Conservation (phyloP, 169 alveolate genomes). For the Eimeria praecox region DNA sequence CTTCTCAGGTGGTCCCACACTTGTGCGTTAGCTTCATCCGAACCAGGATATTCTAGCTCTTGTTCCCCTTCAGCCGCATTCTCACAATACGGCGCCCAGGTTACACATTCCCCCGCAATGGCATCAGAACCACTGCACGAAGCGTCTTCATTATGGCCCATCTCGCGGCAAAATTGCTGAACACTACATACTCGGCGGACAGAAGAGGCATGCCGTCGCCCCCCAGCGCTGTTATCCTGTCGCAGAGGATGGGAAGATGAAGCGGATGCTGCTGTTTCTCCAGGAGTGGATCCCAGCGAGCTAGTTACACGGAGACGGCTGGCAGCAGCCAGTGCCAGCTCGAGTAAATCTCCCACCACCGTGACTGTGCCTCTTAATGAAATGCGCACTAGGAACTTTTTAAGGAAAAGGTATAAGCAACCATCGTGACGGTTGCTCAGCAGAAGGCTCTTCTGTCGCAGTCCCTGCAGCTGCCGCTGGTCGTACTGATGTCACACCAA, state of each 20-base stretch:
- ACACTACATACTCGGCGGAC: background rate
- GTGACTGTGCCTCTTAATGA: constrained; percentile 53
- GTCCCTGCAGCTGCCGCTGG: constrained; percentile 70
- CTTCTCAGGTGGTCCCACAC: background rate
- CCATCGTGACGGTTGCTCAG: constrained; percentile 74
- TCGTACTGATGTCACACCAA: constrained; percentile 52
- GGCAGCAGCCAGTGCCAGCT: constrained; percentile 71
- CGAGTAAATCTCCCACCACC: constrained; percentile 51
- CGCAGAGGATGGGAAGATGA: background rate
- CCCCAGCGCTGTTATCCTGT: background rate
- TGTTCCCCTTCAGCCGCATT: background rate
- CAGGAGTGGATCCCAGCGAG: background rate
- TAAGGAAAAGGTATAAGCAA: constrained; percentile 33
- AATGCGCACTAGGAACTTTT: constrained; percentile 47
- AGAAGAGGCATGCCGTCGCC: background rate
- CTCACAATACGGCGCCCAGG: background rate
- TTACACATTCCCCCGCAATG: background rate
- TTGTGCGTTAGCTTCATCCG: background rate
- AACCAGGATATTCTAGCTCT: background rate
- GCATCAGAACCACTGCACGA: background rate
- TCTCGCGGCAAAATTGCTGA: constrained; percentile 10
- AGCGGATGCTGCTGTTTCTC: background rate
- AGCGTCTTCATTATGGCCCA: constrained; percentile 18
- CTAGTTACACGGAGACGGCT: constrained; percentile 16
- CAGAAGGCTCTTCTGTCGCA: constrained; percentile 65